Percentiles rank a stretch among this genome's conserved stretches.
phyloP scores from a whole-genome alignment of 1,284 basidiomycete genomes.

The Ustilago tritici region DNA sequence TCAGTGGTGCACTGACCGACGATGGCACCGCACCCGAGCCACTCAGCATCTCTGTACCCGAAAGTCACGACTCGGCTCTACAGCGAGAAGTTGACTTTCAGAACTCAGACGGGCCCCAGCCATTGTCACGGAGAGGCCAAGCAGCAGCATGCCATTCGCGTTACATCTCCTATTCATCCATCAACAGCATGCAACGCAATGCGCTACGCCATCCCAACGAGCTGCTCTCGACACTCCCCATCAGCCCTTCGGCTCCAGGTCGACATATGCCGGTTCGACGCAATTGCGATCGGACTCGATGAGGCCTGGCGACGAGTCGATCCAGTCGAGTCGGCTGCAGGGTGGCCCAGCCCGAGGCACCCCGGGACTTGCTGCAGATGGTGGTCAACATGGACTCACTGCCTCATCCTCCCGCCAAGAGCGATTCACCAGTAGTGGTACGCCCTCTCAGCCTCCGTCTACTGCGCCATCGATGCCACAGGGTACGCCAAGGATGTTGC shows the following conservation, averaged over 20 bases:
- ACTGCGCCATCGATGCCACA: slow-evolving; percentile 8
- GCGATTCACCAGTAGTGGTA: slow-evolving; percentile 30
- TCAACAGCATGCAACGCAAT: slow-evolving; percentile 46
- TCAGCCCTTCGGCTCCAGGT: slow-evolving; percentile 42
- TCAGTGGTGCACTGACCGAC: slow-evolving; percentile 43
- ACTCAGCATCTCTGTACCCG: slow-evolving; percentile 24
- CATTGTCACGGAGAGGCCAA: slow-evolving; percentile 20
- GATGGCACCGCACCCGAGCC: slow-evolving; percentile 34
- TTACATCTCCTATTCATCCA: slow-evolving; percentile 61
- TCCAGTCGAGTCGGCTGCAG: slow-evolving; percentile 1
- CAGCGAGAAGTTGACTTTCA: slow-evolving; percentile 8
- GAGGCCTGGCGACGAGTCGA: slow-evolving; percentile 22
- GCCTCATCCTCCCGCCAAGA: slow-evolving; percentile 24
- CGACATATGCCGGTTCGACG: slow-evolving; percentile 20
- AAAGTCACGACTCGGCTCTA: slow-evolving; percentile 24
- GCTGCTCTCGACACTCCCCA: slow-evolving; percentile 30
- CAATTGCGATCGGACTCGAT: slow-evolving; percentile 24
- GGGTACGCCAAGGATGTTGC: slow-evolving; percentile 26
- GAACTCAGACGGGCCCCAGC: slow-evolving; percentile 12
- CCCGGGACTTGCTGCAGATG: slow-evolving; percentile 3
- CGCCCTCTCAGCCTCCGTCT: slow-evolving; percentile 8
- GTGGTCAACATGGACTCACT: slow-evolving; percentile 6
- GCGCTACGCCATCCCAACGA: slow-evolving; percentile 24
- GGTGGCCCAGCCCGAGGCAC: slow-evolving; percentile 10
- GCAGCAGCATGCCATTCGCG: slow-evolving; percentile 50